A percentile compares a stretch with the other conserved stretches of the same genome.
phyloP scores from a whole-genome alignment of 2,329 filamentous ascomycete genomes.

The Botryotinia narcissicola region DNA sequence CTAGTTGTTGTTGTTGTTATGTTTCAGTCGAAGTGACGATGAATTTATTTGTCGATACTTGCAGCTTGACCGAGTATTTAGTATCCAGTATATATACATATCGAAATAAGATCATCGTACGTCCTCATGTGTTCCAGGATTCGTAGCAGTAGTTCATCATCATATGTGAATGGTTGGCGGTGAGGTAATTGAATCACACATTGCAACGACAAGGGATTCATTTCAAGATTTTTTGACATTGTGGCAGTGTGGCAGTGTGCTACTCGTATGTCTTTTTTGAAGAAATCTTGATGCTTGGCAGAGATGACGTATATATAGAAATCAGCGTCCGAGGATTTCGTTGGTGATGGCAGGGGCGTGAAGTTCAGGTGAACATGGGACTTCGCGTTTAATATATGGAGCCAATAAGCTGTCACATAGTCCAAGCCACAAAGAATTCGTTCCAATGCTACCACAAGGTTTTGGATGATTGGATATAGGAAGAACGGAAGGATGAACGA shows the following conservation, averaged over 20 bases:
- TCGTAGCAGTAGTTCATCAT: neutral
- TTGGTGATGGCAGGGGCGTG: neutral
- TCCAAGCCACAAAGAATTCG: constrained; percentile 2
- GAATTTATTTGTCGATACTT: neutral
- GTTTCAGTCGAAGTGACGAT: constrained; percentile 13
- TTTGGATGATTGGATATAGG: neutral
- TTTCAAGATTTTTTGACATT: constrained; percentile 6
- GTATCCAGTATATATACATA: constrained; percentile 13
- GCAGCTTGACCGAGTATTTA: constrained; percentile 19
- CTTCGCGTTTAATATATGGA: constrained; percentile 1
- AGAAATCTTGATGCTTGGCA: constrained; percentile 8
- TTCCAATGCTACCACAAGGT: neutral
- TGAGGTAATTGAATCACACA: neutral
- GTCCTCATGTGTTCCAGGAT: neutral
- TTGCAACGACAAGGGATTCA: neutral
- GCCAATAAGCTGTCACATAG: constrained; percentile 15
- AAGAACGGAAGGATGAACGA: neutral
- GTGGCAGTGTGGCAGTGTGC: neutral
- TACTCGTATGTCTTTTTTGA: neutral
- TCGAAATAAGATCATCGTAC: neutral
- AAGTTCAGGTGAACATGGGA: neutral
- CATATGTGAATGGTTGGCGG: constrained; percentile 13
- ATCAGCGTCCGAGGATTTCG: neutral
- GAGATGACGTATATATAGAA: constrained; percentile 10
- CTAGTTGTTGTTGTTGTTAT: constrained; percentile 15